Evolutionary conservation across 1,284 basidiomycete genomes (phyloP).

Genomic region (Trametes versicolor): DNA sequence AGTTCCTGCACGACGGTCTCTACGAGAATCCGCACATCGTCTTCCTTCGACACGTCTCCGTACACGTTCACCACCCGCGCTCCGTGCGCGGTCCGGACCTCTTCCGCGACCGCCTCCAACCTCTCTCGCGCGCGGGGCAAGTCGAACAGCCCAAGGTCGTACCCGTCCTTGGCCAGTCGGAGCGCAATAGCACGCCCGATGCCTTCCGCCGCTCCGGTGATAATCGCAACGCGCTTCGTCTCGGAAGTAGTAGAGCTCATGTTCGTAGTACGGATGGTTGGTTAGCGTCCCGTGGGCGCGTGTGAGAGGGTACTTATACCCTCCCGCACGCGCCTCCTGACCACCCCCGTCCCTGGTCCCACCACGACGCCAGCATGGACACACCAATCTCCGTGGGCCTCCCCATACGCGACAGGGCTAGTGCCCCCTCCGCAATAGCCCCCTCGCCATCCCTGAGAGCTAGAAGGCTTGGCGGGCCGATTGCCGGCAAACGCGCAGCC

Average conservation of each 20-base stretch:
- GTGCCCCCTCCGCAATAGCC: background rate
- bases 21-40: conserved; percentile 43
- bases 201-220: conserved; percentile 34
- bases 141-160: conserved; percentile 43
- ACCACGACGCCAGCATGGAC: background rate
- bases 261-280: background rate
- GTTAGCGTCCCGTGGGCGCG: background rate
- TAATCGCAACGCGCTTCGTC: conserved; percentile 29
- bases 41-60: conserved; percentile 45
- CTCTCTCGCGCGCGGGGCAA: conserved; percentile 34
- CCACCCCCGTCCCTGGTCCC: background rate
- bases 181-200: conserved; percentile 43
- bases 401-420: no score
- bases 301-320: background rate
- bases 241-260: conserved; percentile 12
- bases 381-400: background rate
- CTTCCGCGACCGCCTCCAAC: conserved; percentile 35
- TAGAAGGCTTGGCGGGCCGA: conserved; percentile 8
- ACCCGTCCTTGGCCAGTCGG: conserved; percentile 42
- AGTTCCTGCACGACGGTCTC: conserved; percentile 39
- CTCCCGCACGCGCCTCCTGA: background rate
- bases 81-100: conserved; percentile 32
- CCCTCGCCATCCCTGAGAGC: background rate
- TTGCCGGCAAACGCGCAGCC: conserved; percentile 1
- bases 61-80: conserved; percentile 35